Percentiles rank a stretch among this genome's conserved stretches.
These are phyloP conservation scores for Trichoderma sp. DNA, from an alignment of 2,329 filamentous ascomycete species.

Conservation along the genomic window DNA sequence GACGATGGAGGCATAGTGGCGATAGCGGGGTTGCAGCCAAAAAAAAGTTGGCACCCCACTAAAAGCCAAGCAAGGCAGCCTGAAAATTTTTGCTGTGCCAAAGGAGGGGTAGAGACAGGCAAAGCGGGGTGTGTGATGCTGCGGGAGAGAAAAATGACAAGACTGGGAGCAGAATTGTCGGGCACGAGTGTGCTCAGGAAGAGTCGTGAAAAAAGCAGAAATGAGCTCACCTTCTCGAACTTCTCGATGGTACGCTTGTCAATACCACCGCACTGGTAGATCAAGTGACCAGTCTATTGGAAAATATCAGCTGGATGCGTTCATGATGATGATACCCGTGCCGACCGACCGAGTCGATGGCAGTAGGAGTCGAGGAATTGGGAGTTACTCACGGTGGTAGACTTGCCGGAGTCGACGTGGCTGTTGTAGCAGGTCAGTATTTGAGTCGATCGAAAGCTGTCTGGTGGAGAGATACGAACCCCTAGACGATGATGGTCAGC, in stretches of 20 bases:
- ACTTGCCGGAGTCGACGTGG: constrained; percentile 99
- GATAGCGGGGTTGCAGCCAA: not conserved
- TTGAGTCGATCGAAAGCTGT: constrained; percentile 36
- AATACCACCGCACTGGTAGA: constrained; percentile 99
- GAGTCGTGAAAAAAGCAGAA: constrained; percentile 23
- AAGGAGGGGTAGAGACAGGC: constrained; percentile 19
- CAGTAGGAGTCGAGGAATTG: constrained; percentile 27
- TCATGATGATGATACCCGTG: constrained; percentile 21
- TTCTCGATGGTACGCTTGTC: constrained; percentile 99
- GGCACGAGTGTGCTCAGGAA: constrained; percentile 20
- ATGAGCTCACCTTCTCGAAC: constrained; percentile 91
- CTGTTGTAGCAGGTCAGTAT: constrained; percentile 42
- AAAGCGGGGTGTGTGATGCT: constrained; percentile 18
- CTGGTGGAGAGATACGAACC: constrained; percentile 32
- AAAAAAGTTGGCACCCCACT: not conserved
- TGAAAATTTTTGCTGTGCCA: constrained; percentile 14
- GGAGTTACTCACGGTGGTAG: constrained; percentile 77
- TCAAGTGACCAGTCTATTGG: constrained; percentile 76
- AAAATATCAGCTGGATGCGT: constrained; percentile 30
- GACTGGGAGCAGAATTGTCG: not conserved
- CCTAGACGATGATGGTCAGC: constrained; percentile 32
- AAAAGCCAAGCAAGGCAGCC: not conserved
- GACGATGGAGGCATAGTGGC: not conserved
- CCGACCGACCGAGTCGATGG: constrained; percentile 21
- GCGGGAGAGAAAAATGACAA: constrained; percentile 3